phyloP scores from a whole-genome alignment of 345 rosid species.

The Psidium guajava region DNA sequence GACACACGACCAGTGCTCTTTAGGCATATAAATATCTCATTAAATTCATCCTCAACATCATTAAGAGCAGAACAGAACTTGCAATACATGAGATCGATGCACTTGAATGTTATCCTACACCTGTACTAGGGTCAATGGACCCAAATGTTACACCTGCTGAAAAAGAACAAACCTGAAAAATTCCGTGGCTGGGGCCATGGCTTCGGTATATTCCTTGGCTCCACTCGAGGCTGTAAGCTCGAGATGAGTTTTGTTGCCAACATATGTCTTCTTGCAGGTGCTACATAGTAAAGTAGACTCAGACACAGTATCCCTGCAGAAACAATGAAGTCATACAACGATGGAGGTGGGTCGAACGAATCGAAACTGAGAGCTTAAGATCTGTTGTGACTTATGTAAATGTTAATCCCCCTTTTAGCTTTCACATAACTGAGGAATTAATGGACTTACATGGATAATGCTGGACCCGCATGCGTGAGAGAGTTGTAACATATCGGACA shows the following conservation, averaged over 20 bases:
- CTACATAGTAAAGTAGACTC: slow-evolving; percentile 34
- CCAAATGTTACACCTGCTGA: background rate
- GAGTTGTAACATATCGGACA: slow-evolving; percentile 69
- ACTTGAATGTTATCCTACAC: background rate
- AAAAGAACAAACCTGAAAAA: slow-evolving; percentile 26
- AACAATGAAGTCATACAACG: background rate
- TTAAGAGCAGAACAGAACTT: background rate
- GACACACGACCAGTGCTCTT: background rate
- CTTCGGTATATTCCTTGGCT: slow-evolving; percentile 26
- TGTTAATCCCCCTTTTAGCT: background rate
- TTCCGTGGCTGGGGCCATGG: slow-evolving; percentile 45
- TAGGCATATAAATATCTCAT: background rate
- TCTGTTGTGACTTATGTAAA: background rate
- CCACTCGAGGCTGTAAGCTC: slow-evolving; percentile 54
- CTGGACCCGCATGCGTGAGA: slow-evolving; percentile 13
- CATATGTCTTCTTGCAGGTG: slow-evolving; percentile 51
- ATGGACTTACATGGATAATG: slow-evolving; percentile 30
- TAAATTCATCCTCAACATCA: background rate
- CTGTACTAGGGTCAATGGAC: background rate
- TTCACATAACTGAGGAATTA: background rate
- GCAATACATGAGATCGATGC: slow-evolving; percentile 9
- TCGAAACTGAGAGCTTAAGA: background rate
- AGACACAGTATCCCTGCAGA: slow-evolving; percentile 25
- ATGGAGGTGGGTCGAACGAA: background rate
- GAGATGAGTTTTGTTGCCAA: slow-evolving; percentile 47